phyloP scores from a whole-genome alignment of 2,329 filamentous ascomycete genomes.

The Teratosphaeria gauchensis region DNA sequence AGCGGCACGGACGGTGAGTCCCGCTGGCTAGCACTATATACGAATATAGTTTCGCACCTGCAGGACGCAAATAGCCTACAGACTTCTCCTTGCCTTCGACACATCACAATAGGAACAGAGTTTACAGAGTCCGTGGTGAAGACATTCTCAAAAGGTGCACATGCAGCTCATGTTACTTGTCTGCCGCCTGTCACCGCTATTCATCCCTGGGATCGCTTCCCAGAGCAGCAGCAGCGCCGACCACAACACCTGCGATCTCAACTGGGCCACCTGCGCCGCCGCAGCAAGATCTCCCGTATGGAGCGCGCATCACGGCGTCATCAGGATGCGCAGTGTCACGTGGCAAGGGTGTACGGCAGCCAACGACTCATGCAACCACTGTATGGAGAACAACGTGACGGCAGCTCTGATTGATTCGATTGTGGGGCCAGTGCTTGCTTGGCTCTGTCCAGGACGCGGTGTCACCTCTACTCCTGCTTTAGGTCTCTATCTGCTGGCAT shows the following conservation, averaged over 20 bases:
- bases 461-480: neutral
- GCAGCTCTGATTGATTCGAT: neutral
- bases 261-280: constrained; percentile 10
- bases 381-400: neutral
- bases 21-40: neutral
- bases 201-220: constrained; percentile 5
- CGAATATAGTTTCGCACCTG: neutral
- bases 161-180: constrained; percentile 5
- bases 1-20: neutral
- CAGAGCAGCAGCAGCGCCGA: constrained; percentile 9
- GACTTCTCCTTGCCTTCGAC: neutral
- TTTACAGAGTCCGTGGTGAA: neutral
- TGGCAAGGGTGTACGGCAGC: constrained; percentile 7
- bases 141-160: neutral
- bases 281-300: constrained; percentile 14
- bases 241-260: constrained; percentile 10
- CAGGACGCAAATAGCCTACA: neutral
- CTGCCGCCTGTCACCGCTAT: constrained; percentile 22
- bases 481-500: constrained; percentile 3
- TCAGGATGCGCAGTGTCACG: constrained; percentile 14
- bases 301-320: constrained; percentile 6
- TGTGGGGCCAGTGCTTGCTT: neutral
- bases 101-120: neutral
- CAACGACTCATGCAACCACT: neutral
- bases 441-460: neutral